Conservation (phyloP, 371 early-diverging fungal species). For the Mortierella sp. region DNA sequence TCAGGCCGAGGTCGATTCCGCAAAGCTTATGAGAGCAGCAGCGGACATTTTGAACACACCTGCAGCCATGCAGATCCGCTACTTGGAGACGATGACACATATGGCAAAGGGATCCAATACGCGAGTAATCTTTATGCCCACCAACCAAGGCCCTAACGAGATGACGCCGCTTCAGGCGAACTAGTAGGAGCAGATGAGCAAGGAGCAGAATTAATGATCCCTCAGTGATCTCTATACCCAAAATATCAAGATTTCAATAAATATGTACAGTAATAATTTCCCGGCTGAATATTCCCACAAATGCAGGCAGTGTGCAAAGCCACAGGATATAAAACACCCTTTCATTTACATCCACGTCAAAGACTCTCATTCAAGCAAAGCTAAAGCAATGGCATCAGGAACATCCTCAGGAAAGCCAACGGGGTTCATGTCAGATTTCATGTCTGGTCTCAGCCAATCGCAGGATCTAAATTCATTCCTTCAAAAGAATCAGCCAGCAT, state of each 20-base stretch:
- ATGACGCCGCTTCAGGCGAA: constrained; percentile 46
- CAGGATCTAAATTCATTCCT: constrained; percentile 51
- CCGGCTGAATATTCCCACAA: too few relatives aligned
- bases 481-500: constrained; percentile 48
- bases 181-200: constrained; percentile 50
- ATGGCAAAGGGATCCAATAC: constrained; percentile 77
- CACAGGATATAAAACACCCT: too few relatives aligned
- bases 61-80: constrained; percentile 82
- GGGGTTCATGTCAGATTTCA: constrained; percentile 53
- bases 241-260: too few relatives aligned
- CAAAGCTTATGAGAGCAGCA: constrained; percentile 94
- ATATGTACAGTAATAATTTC: too few relatives aligned
- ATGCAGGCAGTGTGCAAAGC: too few relatives aligned
- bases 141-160: constrained; percentile 15
- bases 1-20: constrained; percentile 91
- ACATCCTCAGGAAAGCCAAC: constrained; percentile 25
- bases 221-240: too few relatives aligned
- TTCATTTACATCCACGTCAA: too few relatives aligned
- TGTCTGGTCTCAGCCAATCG: constrained; percentile 47
- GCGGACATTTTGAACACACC: constrained; percentile 68
- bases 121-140: constrained; percentile 80
- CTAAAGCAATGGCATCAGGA: constrained; percentile 17
- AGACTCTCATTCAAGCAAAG: too few relatives aligned
- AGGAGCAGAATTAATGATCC: background rate
- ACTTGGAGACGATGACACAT: constrained; percentile 85